Evolutionary conservation across 2,329 filamentous ascomycete genomes (phyloP).

Genomic region (Ophiostoma triangulosporum): DNA sequence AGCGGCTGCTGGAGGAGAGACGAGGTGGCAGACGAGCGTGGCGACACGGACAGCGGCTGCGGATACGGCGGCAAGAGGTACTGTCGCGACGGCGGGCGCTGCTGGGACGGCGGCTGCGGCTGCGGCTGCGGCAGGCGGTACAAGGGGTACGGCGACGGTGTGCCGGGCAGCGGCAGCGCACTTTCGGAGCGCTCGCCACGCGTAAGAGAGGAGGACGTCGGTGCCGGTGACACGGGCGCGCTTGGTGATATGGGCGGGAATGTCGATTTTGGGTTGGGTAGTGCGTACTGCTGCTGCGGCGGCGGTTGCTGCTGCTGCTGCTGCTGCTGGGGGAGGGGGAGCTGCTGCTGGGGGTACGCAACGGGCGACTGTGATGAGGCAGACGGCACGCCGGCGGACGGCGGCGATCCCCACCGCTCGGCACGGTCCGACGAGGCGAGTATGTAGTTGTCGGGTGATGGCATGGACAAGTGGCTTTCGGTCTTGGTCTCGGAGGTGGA

Average conservation of each 20-base stretch:
- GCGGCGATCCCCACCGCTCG: background rate
- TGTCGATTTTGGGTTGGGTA: background rate
- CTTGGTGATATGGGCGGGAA: background rate
- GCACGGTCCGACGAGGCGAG: background rate
- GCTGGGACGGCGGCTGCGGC: background rate
- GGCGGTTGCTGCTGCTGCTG: background rate
- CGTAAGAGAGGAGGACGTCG: background rate
- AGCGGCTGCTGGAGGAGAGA: background rate
- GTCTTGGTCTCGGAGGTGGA: background rate
- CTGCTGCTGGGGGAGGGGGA: background rate
- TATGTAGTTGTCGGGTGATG: conserved; percentile 6
- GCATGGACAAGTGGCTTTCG: background rate
- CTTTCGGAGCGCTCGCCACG: background rate
- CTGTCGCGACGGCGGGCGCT: background rate
- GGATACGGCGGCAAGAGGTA: background rate
- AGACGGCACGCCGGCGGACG: background rate
- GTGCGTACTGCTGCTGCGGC: background rate
- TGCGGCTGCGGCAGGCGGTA: background rate
- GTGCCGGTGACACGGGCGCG: background rate
- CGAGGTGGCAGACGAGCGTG: background rate
- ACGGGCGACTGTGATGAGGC: background rate
- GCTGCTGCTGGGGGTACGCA: background rate
- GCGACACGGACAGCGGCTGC: background rate
- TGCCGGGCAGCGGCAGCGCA: background rate
- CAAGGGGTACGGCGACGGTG: background rate